Conservation (phyloP, 805 yeast species). For the Myxozyma vanderwaltii region DNA sequence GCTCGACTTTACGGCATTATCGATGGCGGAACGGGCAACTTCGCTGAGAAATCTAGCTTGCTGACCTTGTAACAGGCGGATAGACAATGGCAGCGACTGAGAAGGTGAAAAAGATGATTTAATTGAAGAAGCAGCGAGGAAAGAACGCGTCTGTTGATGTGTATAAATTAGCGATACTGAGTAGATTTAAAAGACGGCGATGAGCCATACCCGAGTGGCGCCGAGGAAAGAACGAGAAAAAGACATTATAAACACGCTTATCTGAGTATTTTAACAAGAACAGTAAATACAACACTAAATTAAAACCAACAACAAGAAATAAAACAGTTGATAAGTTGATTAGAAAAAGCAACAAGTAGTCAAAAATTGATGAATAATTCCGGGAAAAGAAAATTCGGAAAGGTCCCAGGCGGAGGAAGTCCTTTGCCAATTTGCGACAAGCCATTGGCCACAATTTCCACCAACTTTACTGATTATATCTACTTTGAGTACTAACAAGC, state of each 20-base stretch:
- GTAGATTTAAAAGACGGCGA: too few species aligned
- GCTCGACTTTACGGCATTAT: conserved; percentile 80
- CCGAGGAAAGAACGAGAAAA: conserved; percentile 15
- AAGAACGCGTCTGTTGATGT: conserved; percentile 13
- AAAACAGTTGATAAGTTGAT: neutral
- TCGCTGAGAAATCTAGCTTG: conserved; percentile 60
- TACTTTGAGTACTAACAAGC: neutral
- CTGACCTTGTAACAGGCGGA: conserved; percentile 19
- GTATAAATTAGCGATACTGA: neutral
- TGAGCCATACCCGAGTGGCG: conserved; percentile 22
- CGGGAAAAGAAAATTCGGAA: conserved; percentile 2
- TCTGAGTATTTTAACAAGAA: neutral
- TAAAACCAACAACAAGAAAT: neutral
- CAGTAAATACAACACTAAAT: neutral
- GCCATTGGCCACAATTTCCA: neutral
- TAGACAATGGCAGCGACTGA: conserved; percentile 10
- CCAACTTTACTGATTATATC: neutral
- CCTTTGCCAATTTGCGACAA: neutral
- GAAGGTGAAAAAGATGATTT: conserved; percentile 8
- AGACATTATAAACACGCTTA: conserved; percentile 8
- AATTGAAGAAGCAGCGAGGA: conserved; percentile 13
- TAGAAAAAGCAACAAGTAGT: too few species aligned
- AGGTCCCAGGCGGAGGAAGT: neutral
- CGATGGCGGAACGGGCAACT: conserved; percentile 82
- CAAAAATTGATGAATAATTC: neutral